phyloP scores from a whole-genome alignment of 2,329 filamentous ascomycete species.

The Herpomyces periplanetae region DNA sequence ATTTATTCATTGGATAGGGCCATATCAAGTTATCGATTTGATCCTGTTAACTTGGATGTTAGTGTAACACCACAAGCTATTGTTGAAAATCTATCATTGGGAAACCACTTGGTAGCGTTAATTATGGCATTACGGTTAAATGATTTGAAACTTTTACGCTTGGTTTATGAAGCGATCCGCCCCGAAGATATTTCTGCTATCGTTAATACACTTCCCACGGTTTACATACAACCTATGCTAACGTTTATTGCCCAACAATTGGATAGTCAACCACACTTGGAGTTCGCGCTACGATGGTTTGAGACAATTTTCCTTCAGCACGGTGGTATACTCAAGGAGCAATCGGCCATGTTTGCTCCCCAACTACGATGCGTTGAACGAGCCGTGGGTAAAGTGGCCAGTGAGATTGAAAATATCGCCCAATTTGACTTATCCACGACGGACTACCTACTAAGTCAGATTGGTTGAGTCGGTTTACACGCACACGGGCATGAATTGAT shows the following conservation, averaged over 20 bases:
- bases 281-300: constrained; percentile 80
- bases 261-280: constrained; percentile 62
- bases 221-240: constrained; percentile 52
- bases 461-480: too few relatives aligned
- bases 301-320: constrained; percentile 41
- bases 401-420: constrained; percentile 30
- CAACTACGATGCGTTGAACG: constrained; percentile 50
- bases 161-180: constrained; percentile 51
- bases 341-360: constrained; percentile 35
- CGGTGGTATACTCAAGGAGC: constrained; percentile 45
- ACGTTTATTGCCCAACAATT: constrained; percentile 58
- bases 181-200: constrained; percentile 31
- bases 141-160: constrained; percentile 36
- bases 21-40: constrained; percentile 54
- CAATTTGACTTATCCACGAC: constrained; percentile 23
- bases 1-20: constrained; percentile 64
- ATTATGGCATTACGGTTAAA: constrained; percentile 94
- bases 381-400: constrained; percentile 36
- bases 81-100: constrained; percentile 24
- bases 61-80: constrained; percentile 45
- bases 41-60: constrained; percentile 82
- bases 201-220: constrained; percentile 33
- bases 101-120: constrained; percentile 29
- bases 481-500: too few relatives aligned
- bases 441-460: too few relatives aligned